Percentiles rank a stretch among this genome's conserved stretches.
Conservation (phyloP, 768 basidiomycete genomes). For the Suillus sp. region DNA sequence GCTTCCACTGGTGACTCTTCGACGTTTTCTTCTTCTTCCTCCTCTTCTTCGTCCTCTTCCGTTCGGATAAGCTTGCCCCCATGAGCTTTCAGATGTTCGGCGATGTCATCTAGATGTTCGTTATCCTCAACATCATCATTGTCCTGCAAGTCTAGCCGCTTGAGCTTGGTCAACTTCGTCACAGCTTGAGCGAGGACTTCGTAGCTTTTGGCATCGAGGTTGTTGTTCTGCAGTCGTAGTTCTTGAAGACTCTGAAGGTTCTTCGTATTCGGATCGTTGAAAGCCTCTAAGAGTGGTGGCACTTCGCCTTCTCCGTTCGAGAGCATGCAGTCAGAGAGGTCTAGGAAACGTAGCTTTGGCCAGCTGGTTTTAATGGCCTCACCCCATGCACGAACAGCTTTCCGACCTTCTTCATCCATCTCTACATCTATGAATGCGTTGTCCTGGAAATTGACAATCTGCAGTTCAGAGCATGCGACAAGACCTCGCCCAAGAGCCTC, state of each 20-base stretch:
- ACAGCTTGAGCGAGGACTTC: conserved; percentile 69
- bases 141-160: conserved; percentile 82
- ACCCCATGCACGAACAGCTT: conserved; percentile 60
- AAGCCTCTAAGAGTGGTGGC: conserved; percentile 63
- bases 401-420: conserved; percentile 56
- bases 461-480: conserved; percentile 61
- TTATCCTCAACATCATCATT: conserved; percentile 86
- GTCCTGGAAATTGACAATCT: conserved; percentile 90
- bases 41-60: conserved; percentile 85
- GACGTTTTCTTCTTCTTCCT: conserved; percentile 49
- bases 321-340: conserved; percentile 88
- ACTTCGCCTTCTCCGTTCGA: conserved; percentile 75
- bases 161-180: conserved; percentile 57
- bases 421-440: conserved; percentile 71
- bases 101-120: conserved; percentile 57
- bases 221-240: conserved; percentile 90
- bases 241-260: conserved; percentile 58
- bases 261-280: conserved; percentile 59
- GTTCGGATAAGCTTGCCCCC: conserved; percentile 66
- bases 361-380: conserved; percentile 45
- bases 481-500: conserved; percentile 76
- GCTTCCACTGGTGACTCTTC: conserved; percentile 36
- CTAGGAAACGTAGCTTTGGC: conserved; percentile 67
- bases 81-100: conserved; percentile 56
- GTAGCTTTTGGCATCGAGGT: conserved; percentile 74